phyloP scores from a whole-genome alignment of 2,329 filamentous ascomycete genomes.

The Ascochyta pisi region DNA sequence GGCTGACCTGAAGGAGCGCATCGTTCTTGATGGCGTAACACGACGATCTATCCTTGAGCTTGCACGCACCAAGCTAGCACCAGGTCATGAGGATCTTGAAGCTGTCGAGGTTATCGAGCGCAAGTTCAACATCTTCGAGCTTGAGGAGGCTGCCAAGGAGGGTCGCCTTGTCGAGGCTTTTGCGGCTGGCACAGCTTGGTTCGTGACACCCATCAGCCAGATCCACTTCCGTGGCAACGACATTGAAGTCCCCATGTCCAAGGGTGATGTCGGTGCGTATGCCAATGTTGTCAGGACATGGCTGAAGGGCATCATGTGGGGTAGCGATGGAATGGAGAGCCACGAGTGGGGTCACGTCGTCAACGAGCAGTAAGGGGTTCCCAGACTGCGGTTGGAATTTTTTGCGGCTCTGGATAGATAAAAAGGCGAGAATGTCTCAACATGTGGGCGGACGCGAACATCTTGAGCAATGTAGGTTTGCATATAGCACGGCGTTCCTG shows the following conservation, averaged over 20 bases:
- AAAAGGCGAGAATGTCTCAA: constrained; percentile 6
- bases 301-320: constrained; percentile 59
- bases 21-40: constrained; percentile 91
- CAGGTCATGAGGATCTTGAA: constrained; percentile 45
- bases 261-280: constrained; percentile 52
- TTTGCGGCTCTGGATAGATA: background rate
- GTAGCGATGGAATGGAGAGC: constrained; percentile 49
- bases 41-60: constrained; percentile 79
- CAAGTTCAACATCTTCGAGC: constrained; percentile 80
- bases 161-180: constrained; percentile 85
- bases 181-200: constrained; percentile 79
- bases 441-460: background rate
- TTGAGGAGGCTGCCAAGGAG: constrained; percentile 74
- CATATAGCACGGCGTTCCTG: constrained; percentile 14
- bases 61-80: constrained; percentile 65
- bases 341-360: constrained; percentile 58
- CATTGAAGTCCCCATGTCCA: constrained; percentile 51
- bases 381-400: background rate
- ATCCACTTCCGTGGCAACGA: constrained; percentile 56
- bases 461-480: constrained; percentile 1
- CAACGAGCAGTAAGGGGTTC: constrained; percentile 42
- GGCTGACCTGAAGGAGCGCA: constrained; percentile 78
- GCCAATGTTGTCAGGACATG: constrained; percentile 54
- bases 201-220: constrained; percentile 54
- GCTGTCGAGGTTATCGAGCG: constrained; percentile 76